These are phyloP conservation scores for Nymphaea thermarum DNA, from an alignment of 164 flowering plant species.

Conservation along the genomic window DNA sequence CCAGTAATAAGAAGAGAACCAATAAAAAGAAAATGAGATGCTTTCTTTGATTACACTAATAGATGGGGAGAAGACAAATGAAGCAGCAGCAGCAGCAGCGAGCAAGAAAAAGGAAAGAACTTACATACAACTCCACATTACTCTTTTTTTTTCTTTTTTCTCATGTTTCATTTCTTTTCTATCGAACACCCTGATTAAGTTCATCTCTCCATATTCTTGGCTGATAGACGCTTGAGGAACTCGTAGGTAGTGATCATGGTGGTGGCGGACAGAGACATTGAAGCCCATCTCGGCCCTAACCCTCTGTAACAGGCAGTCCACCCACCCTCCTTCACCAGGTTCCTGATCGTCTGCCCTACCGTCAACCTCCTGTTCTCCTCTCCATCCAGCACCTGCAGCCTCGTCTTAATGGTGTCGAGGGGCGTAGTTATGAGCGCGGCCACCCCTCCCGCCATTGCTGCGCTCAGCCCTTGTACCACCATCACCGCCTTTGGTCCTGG, in stretches of 20 bases:
- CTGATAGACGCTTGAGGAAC: slow-evolving; percentile 53
- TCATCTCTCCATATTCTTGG: slow-evolving; percentile 36
- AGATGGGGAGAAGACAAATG: too few species aligned
- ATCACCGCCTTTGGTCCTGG: slow-evolving; percentile 39
- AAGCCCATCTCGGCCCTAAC: slow-evolving; percentile 75
- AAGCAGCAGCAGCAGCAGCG: too few species aligned
- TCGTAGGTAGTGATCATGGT: slow-evolving; percentile 86
- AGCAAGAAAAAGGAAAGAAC: background rate
- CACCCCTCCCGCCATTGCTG: slow-evolving; percentile 78
- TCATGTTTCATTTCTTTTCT: background rate
- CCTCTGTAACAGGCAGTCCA: slow-evolving; percentile 70
- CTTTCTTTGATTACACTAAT: too few species aligned
- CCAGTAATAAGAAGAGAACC: too few species aligned
- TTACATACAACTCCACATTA: background rate
- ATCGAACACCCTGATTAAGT: slow-evolving; percentile 7
- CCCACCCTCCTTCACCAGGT: slow-evolving; percentile 61
- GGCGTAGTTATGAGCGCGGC: slow-evolving; percentile 87
- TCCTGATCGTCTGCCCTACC: slow-evolving; percentile 36
- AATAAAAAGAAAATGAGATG: too few species aligned
- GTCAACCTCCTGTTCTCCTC: slow-evolving; percentile 37
- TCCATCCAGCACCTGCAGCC: slow-evolving; percentile 72
- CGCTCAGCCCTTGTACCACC: slow-evolving; percentile 73
- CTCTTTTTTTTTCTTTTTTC: too few species aligned
- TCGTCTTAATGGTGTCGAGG: slow-evolving; percentile 77
- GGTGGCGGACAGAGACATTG: slow-evolving; percentile 74